Evolutionary conservation across 768 basidiomycete species (phyloP), one percentile per base, ranked within the genome.

Genomic region (Boletus tomentosulus): DNA sequence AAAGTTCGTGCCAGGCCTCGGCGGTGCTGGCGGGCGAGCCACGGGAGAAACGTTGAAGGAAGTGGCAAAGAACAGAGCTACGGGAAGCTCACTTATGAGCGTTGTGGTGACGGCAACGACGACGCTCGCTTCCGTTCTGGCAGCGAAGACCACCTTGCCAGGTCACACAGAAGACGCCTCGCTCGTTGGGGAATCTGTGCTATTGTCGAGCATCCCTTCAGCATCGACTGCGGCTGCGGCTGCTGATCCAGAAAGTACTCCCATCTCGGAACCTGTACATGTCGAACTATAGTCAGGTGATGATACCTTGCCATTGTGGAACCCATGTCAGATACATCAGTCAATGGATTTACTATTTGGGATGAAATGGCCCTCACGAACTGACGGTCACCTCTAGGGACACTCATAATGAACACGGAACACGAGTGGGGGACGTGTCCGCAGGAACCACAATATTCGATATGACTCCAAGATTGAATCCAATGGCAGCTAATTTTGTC

Each of bases 1-100:
- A 39, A 76, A 81, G 37, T 89, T 89, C 51, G 51, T 91, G 0
- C 89, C 89, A 33, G 48, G 50, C 12, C 1, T 53, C 2, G 42
- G 52, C 31, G 25, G 50, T 33, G 43, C 62, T 55, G 31, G 31
- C 13, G 39, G 34, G 34, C 57, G 15, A 39, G 47, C 15, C 24
- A 34, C 44, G 7, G 52, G 31, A 15, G 51, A 53, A 28, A 27
- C 11, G 6, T 31, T 59, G 54, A 53, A 57, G 27, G 48, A 57
- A 37, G 53, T 50, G 13, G 48, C 55, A 33, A 7, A 39, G 38
- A 60, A 46, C 9, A 13, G 3, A 4, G 35, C 34, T 9, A 15
- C 37, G 1, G 52, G 24, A 15, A 37, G 38, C 25, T 52, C 57
- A 16, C 24, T 57, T 51, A 30, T 47, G 47, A 65, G 54, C 28